Percentiles rank a stretch among this genome's conserved stretches.
phyloP scores from a whole-genome alignment of 495 filamentous ascomycete genomes.

The Tuber magnatum region DNA sequence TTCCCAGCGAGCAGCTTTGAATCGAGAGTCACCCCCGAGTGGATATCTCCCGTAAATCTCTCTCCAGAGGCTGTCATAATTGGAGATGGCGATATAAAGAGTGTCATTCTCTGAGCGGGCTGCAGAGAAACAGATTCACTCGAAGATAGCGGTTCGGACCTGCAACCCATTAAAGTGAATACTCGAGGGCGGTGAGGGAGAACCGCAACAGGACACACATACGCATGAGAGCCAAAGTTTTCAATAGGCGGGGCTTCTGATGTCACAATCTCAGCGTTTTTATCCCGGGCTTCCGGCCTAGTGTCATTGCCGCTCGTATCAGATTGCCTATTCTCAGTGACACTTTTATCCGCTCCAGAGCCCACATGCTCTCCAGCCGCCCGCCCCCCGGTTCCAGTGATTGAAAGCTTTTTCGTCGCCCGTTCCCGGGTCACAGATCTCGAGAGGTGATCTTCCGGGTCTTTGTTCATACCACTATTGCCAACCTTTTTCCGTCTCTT shows the following conservation, averaged over 20 bases:
- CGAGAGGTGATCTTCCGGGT: neutral
- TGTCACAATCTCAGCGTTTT: neutral
- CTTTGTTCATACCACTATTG: neutral
- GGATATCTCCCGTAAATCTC: neutral
- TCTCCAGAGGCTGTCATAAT: neutral
- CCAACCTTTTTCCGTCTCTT: neutral
- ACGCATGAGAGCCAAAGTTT: neutral
- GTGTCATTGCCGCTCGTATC: neutral
- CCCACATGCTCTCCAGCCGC: neutral
- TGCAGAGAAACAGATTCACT: neutral
- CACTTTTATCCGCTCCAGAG: too few relatives aligned
- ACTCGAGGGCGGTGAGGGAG: neutral
- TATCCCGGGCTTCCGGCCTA: neutral
- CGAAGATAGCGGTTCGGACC: neutral
- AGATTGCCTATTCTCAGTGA: slow-evolving; percentile 2
- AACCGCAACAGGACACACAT: neutral
- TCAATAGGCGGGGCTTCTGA: neutral
- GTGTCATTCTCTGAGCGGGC: neutral
- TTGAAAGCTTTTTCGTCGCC: neutral
- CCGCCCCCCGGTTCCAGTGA: neutral
- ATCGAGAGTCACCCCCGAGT: neutral
- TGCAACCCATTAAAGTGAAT: neutral
- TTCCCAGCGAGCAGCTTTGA: neutral
- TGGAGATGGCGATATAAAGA: neutral
- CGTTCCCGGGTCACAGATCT: neutral